Evolutionary conservation across 768 basidiomycete genomes (phyloP).

Genomic region (Strobilomyces dryophilus): DNA sequence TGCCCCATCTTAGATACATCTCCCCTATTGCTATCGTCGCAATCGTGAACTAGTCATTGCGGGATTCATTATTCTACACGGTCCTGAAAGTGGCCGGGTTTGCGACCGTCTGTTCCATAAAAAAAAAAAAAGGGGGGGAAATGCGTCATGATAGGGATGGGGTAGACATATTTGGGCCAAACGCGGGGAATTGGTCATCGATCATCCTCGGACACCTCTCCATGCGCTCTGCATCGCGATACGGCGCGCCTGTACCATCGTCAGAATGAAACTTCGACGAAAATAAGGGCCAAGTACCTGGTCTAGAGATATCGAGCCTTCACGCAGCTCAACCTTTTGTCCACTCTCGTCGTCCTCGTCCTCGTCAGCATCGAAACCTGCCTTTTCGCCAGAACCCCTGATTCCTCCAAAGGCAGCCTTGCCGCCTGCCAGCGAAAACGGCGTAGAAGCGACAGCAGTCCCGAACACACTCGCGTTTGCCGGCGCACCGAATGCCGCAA

Average conservation of each 20-base stretch:
- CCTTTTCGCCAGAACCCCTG: constrained; percentile 38
- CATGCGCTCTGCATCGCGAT: constrained; percentile 91
- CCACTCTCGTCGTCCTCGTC: constrained; percentile 70
- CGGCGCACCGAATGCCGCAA: constrained; percentile 79
- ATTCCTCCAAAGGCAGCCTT: constrained; percentile 85
- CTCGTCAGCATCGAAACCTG: constrained; percentile 53
- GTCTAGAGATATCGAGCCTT: constrained; percentile 87
- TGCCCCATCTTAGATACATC: constrained; percentile 8
- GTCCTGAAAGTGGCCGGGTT: constrained; percentile 13
- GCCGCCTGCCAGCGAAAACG: constrained; percentile 73
- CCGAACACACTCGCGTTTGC: constrained; percentile 75
- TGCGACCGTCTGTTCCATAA: constrained; percentile 3
- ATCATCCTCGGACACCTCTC: constrained; percentile 61
- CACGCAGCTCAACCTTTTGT: constrained; percentile 73
- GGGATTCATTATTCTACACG: constrained; percentile 25
- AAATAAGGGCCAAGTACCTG: constrained; percentile 52
- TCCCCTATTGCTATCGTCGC: neutral
- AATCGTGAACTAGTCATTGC: constrained; percentile 5
- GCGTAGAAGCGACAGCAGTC: constrained; percentile 76
- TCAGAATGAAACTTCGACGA: constrained; percentile 1
- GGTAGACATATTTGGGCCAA: constrained; percentile 5
- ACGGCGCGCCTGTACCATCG: constrained; percentile 56
- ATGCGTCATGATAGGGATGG: constrained; percentile 6
- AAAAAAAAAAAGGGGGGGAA: constrained; percentile 8
- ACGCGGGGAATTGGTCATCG: constrained; percentile 3